Percentiles rank a stretch among this genome's conserved stretches.
Conservation (phyloP, 2,329 filamentous ascomycete species). For the Aspergillus sp. region DNA sequence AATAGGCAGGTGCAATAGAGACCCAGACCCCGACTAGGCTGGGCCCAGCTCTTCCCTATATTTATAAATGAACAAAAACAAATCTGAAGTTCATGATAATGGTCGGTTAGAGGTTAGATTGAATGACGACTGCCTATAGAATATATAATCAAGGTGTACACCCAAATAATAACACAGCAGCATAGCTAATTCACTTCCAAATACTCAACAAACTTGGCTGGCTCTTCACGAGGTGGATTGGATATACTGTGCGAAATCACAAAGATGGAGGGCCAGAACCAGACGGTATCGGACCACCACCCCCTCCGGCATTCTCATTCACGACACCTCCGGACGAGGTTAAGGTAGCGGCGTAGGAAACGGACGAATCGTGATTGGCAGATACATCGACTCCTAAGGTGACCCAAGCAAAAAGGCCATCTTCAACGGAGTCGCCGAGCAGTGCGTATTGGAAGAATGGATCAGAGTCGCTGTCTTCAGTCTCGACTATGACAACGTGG, state of each 20-base stretch:
- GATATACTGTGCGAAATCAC: background rate
- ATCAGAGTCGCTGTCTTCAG: conserved; percentile 49
- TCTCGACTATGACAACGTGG: conserved; percentile 46
- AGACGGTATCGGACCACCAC: background rate
- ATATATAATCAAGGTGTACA: no score
- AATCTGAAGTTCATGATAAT: no score
- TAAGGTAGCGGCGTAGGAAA: background rate
- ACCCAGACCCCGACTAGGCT: no score
- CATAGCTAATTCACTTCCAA: no score
- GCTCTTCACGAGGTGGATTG: no score
- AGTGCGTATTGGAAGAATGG: conserved; percentile 57
- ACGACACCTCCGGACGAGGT: background rate
- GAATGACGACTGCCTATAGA: no score
- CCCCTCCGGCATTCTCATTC: background rate
- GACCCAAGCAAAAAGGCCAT: conserved; percentile 33
- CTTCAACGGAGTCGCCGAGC: conserved; percentile 50
- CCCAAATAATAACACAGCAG: no score
- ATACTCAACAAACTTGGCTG: no score
- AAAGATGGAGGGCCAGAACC: background rate
- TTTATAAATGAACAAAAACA: no score
- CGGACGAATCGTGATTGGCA: background rate
- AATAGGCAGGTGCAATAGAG: no score
- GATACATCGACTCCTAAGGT: conserved; percentile 1
- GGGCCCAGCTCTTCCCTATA: no score
- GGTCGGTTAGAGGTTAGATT: no score